phyloP scores from a whole-genome alignment of 306 rosid genomes.

The Lathyrus oleraceus region DNA sequence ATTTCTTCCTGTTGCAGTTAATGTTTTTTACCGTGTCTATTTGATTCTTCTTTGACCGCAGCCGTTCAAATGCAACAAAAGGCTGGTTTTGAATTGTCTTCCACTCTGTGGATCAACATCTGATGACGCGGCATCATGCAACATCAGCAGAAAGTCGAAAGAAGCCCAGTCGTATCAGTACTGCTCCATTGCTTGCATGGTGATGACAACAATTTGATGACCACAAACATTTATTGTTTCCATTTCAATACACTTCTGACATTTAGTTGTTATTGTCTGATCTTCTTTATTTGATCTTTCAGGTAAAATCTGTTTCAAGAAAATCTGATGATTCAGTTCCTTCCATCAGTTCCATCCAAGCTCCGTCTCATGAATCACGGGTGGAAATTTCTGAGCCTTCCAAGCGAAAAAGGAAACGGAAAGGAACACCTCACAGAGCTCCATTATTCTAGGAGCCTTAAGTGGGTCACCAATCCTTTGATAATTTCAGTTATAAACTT shows the following conservation, averaged over 20 bases:
- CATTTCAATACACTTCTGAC: neutral
- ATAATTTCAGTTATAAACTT: neutral
- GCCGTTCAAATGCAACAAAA: constrained; percentile 50
- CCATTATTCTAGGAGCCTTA: constrained; percentile 45
- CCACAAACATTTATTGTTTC: constrained; percentile 17
- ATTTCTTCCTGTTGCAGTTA: neutral
- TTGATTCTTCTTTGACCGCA: constrained; percentile 34
- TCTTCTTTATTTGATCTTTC: constrained; percentile 32
- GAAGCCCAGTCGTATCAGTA: constrained; percentile 37
- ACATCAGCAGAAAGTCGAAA: constrained; percentile 35
- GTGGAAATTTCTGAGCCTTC: neutral
- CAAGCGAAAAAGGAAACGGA: constrained; percentile 34
- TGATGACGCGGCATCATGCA: constrained; percentile 37
- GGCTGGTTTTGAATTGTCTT: constrained; percentile 42
- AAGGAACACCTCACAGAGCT: constrained; percentile 57
- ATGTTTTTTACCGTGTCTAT: neutral
- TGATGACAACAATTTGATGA: constrained; percentile 16
- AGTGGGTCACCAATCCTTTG: neutral
- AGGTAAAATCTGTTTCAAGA: constrained; percentile 35
- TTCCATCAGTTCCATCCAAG: constrained; percentile 29
- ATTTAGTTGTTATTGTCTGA: neutral
- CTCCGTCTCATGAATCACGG: constrained; percentile 3
- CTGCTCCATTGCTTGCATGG: constrained; percentile 62
- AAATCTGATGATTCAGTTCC: constrained; percentile 40
- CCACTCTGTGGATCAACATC: constrained; percentile 31